phyloP scores from a whole-genome alignment of 306 rosid genomes.

The Arachis stenosperma region DNA sequence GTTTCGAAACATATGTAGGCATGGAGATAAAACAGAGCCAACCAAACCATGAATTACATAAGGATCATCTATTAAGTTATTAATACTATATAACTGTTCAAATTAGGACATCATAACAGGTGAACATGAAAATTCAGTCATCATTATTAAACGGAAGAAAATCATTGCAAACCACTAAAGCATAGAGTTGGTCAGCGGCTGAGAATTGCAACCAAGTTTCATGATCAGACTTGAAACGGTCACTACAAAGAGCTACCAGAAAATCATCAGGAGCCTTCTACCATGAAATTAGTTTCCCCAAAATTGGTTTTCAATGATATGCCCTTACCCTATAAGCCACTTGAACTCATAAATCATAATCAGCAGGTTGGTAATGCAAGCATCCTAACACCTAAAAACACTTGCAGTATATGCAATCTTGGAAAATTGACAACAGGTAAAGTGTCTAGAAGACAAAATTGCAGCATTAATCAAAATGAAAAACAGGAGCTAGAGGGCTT shows the following conservation, averaged over 20 bases:
- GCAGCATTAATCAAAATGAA: slow-evolving; percentile 19
- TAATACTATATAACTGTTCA: slow-evolving; percentile 17
- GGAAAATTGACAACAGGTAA: slow-evolving; percentile 15
- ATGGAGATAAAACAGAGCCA: slow-evolving; percentile 29
- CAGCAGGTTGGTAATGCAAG: background rate
- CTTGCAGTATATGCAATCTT: background rate
- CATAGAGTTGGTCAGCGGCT: slow-evolving; percentile 3
- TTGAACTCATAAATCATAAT: background rate
- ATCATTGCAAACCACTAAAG: background rate
- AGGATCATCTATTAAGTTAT: slow-evolving; percentile 20
- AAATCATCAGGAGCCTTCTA: slow-evolving; percentile 1
- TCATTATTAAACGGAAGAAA: background rate
- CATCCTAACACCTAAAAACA: slow-evolving; percentile 2
- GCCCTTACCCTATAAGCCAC: slow-evolving; percentile 5
- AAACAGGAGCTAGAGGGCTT: slow-evolving; percentile 45
- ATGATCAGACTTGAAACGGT: slow-evolving; percentile 17
- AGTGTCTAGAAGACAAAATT: slow-evolving; percentile 26
- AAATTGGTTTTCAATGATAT: slow-evolving; percentile 10
- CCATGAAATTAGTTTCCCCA: slow-evolving; percentile 28
- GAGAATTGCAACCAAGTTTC: slow-evolving; percentile 9
- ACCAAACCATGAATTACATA: background rate
- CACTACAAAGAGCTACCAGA: slow-evolving; percentile 4
- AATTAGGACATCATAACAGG: slow-evolving; percentile 2
- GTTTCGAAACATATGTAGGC: slow-evolving; percentile 13
- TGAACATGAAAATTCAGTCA: slow-evolving; percentile 21